Conservation (phyloP, 768 basidiomycete genomes). For the Termitomyces sp. region DNA sequence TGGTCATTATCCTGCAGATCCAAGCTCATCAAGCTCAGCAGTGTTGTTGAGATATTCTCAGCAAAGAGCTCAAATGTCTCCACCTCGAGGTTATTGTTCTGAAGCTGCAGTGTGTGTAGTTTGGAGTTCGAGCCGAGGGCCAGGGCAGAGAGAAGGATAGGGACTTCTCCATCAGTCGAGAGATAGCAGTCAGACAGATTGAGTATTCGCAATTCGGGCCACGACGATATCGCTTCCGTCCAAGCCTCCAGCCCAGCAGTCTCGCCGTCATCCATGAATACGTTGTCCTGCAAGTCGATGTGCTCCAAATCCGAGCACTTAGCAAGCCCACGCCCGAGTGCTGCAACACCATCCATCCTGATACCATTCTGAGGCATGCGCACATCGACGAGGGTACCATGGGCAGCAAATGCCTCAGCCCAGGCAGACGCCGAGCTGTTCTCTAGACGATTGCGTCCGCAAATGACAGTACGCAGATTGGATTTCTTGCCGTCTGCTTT, state of each 20-base stretch:
- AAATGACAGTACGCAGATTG: conserved; percentile 76
- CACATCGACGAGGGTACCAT: conserved; percentile 77
- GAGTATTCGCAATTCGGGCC: conserved; percentile 71
- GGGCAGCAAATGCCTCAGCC: conserved; percentile 85
- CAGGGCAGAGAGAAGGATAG: conserved; percentile 55
- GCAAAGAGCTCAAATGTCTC: conserved; percentile 65
- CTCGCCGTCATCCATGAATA: conserved; percentile 62
- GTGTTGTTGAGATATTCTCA: conserved; percentile 51
- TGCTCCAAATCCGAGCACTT: conserved; percentile 60
- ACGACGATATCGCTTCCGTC: conserved; percentile 59
- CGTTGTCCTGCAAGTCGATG: conserved; percentile 92
- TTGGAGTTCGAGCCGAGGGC: conserved; percentile 66
- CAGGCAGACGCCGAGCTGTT: conserved; percentile 79
- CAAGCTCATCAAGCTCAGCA: conserved; percentile 55
- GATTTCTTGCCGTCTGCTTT: conserved; percentile 62
- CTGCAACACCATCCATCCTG: conserved; percentile 82
- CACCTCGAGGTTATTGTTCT: conserved; percentile 87
- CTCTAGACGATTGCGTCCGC: conserved; percentile 95
- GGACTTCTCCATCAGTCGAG: conserved; percentile 74
- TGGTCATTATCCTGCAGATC: conserved; percentile 92
- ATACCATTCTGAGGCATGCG: conserved; percentile 99
- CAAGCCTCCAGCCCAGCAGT: conserved; percentile 45
- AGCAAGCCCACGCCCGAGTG: conserved; percentile 70
- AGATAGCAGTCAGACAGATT: conserved; percentile 93
- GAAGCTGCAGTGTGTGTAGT: conserved; percentile 72